Evolutionary conservation across 495 filamentous ascomycete species (phyloP).

Genomic region (Letharia lupina): DNA sequence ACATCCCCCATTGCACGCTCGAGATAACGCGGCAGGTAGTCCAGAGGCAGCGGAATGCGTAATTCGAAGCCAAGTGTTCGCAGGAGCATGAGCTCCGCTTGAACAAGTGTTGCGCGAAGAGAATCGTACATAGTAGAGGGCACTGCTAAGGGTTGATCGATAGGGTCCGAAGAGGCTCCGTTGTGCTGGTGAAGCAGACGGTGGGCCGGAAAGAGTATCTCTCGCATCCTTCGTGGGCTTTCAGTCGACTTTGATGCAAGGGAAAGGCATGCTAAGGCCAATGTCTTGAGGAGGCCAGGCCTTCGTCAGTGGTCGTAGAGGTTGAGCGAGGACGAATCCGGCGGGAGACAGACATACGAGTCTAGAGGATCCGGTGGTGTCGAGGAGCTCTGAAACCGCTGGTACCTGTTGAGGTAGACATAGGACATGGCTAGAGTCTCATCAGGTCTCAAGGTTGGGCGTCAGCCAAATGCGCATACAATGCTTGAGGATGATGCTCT

Average conservation of each 20-base stretch:
- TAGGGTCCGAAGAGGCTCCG: neutral
- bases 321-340: neutral
- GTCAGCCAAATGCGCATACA: neutral
- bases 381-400: conserved; percentile 21
- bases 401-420: conserved; percentile 39
- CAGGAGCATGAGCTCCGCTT: conserved; percentile 36
- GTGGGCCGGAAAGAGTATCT: conserved; percentile 37
- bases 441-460: conserved; percentile 25
- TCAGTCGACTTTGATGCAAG: conserved; percentile 39
- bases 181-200: conserved; percentile 30
- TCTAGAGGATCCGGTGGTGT: conserved; percentile 17
- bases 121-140: conserved; percentile 35
- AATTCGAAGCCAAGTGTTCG: conserved; percentile 37
- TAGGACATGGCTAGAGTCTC: conserved; percentile 39
- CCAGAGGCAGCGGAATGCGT: conserved; percentile 32
- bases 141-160: conserved; percentile 28
- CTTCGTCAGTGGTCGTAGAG: conserved; percentile 6
- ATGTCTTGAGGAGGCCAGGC: conserved; percentile 26
- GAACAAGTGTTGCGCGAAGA: conserved; percentile 36
- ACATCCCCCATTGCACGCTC: conserved; percentile 28
- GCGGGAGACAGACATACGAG: conserved; percentile 26
- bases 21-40: conserved; percentile 35
- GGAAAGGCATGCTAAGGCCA: conserved; percentile 35
- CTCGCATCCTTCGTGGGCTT: conserved; percentile 37
- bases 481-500: conserved; percentile 2